Conservation (phyloP, 164 flowering plant genomes). For the Aristolochia fimbriata region DNA sequence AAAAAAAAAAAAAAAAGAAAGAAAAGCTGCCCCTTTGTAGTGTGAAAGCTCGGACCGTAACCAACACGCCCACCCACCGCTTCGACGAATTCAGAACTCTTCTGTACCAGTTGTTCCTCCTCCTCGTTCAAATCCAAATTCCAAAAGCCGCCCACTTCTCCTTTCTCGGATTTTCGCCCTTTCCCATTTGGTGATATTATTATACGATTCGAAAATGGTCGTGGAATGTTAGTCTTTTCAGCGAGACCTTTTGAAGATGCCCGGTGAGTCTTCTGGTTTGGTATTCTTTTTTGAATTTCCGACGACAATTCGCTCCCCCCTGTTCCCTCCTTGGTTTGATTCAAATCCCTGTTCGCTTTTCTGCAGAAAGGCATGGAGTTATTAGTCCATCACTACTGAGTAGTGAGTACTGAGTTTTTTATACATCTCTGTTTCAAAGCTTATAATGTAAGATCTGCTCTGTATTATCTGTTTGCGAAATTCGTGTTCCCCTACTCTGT, state of each 20-base stretch:
- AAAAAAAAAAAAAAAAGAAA: no score
- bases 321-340: slow-evolving; percentile 8
- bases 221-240: background rate
- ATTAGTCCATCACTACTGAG: no score
- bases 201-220: background rate
- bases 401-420: no score
- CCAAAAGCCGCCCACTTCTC: background rate
- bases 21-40: no score
- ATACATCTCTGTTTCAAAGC: no score
- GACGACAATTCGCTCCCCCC: background rate
- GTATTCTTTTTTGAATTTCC: no score
- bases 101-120: background rate
- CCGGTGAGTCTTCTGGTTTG: background rate
- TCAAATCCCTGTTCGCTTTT: background rate
- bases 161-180: background rate
- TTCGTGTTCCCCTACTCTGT: background rate
- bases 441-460: no score
- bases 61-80: no score
- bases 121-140: background rate
- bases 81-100: background rate
- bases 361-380: no score
- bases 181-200: background rate
- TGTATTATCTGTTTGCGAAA: no score
- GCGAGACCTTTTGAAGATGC: background rate
- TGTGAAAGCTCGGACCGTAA: no score